Conservation (phyloP, 2,329 filamentous ascomycete genomes). For the Leptographium flavum region DNA sequence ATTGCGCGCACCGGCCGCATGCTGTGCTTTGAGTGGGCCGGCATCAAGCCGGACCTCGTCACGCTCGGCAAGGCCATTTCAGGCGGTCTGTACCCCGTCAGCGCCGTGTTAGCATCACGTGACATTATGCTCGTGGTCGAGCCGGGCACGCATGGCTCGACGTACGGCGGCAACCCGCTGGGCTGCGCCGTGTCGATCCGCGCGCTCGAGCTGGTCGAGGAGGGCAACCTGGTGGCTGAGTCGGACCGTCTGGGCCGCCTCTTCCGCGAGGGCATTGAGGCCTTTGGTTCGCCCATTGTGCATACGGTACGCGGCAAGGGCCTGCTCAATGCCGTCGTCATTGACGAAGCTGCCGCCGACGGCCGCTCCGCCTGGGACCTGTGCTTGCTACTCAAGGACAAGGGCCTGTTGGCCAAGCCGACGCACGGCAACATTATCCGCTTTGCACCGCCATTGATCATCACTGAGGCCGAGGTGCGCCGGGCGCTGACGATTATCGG, state of each 20-base stretch:
- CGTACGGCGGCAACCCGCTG: conserved; percentile 94
- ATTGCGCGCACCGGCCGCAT: conserved; percentile 91
- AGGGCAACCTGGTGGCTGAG: conserved; percentile 74
- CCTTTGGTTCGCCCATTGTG: conserved; percentile 69
- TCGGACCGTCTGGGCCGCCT: conserved; percentile 68
- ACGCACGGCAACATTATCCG: conserved; percentile 98
- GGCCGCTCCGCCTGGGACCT: conserved; percentile 92
- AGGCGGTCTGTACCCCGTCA: conserved; percentile 98
- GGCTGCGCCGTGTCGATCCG: conserved; percentile 93
- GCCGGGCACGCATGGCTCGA: conserved; percentile 91
- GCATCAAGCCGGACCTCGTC: conserved; percentile 89
- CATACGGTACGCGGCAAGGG: conserved; percentile 80
- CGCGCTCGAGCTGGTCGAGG: conserved; percentile 83
- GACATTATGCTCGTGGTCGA: conserved; percentile 94
- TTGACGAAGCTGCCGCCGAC: conserved; percentile 75
- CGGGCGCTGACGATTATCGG: conserved; percentile 67
- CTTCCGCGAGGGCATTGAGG: conserved; percentile 65
- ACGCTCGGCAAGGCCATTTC: conserved; percentile 95
- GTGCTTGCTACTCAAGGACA: conserved; percentile 88
- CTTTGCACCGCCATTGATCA: conserved; percentile 90
- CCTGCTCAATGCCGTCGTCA: conserved; percentile 87
- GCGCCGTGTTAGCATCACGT: conserved; percentile 72
- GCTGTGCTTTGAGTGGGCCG: conserved; percentile 87
- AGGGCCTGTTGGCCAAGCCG: conserved; percentile 90
- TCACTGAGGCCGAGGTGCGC: conserved; percentile 74